Percentiles rank a stretch among this genome's conserved stretches.
phyloP scores from a whole-genome alignment of 208 protist genomes.

The Crithidia sp. region DNA sequence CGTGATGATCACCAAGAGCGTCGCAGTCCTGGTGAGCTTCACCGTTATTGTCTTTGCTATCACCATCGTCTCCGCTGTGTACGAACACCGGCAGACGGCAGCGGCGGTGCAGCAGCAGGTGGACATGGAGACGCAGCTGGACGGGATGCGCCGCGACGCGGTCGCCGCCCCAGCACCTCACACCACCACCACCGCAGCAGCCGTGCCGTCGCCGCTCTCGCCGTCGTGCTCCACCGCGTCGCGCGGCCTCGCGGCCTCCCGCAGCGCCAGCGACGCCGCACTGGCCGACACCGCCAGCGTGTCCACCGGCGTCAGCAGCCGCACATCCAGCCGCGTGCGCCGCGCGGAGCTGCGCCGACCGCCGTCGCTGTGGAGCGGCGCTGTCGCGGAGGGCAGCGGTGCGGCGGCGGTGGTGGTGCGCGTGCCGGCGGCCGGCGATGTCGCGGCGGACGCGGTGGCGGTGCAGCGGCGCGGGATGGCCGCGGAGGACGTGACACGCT shows the following conservation, averaged over 20 bases:
- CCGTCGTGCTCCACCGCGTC: not conserved
- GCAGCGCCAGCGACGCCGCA: not conserved
- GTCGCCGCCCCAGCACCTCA: not conserved
- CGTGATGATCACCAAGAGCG: conserved; percentile 39
- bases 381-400: not conserved
- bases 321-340: conserved; percentile 26
- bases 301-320: conserved; percentile 14
- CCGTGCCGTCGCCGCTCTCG: not conserved
- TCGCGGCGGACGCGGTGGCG: not conserved
- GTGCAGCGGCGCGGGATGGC: conserved; percentile 3
- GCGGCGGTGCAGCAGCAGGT: conserved; percentile 29
- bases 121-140: conserved; percentile 30
- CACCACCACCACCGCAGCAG: not conserved
- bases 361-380: conserved; percentile 24
- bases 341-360: conserved; percentile 30
- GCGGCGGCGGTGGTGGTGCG: not conserved
- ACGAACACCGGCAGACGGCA: conserved; percentile 31
- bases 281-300: conserved; percentile 10
- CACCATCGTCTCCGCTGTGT: conserved; percentile 25
- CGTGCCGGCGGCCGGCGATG: conserved; percentile 1
- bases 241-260: not conserved
- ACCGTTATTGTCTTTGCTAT: conserved; percentile 13
- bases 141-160: conserved; percentile 8
- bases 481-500: conserved; percentile 25
- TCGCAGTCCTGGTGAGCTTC: conserved; percentile 24